A percentile compares a stretch with the other conserved stretches of the same genome.
Conservation (phyloP, 2,329 filamentous ascomycete genomes). For the Fusarium lyarnte region DNA sequence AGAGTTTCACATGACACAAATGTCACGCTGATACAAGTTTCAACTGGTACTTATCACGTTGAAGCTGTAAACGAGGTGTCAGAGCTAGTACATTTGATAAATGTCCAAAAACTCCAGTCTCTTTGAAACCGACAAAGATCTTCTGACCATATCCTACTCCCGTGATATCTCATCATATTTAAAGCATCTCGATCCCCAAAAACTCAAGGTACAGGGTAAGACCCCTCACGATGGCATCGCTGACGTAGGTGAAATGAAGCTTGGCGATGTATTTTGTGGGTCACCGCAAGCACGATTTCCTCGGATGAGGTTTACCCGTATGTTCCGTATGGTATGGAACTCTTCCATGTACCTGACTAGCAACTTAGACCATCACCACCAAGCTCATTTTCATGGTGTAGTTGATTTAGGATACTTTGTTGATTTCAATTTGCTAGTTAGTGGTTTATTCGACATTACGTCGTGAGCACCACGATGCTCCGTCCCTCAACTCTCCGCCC, state of each 20-base stretch:
- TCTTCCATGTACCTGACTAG: constrained; percentile 5
- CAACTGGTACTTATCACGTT: not conserved
- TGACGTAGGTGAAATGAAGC: constrained; percentile 24
- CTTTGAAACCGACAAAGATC: not conserved
- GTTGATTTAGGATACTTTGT: not conserved
- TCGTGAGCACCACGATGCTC: constrained; percentile 41
- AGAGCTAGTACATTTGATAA: not conserved
- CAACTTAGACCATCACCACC: constrained; percentile 15
- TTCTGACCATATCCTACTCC: not conserved
- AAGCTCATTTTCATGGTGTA: not conserved
- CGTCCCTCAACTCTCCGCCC: constrained; percentile 46
- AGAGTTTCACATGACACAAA: not conserved
- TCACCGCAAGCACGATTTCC: not conserved
- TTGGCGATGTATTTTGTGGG: constrained; percentile 15
- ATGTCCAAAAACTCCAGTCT: no score
- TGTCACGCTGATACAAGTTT: not conserved
- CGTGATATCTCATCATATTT: not conserved
- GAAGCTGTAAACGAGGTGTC: not conserved
- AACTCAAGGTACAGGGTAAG: constrained; percentile 23
- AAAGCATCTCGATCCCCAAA: not conserved
- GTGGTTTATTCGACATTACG: not conserved
- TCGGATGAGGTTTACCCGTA: constrained; percentile 33
- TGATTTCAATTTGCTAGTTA: not conserved
- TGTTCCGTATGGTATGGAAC: constrained; percentile 2
- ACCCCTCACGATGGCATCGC: constrained; percentile 24